Percentiles rank a stretch among this genome's conserved stretches.
Conservation (phyloP, 1,284 basidiomycete species). For the Microstroma glucosiphilum region DNA sequence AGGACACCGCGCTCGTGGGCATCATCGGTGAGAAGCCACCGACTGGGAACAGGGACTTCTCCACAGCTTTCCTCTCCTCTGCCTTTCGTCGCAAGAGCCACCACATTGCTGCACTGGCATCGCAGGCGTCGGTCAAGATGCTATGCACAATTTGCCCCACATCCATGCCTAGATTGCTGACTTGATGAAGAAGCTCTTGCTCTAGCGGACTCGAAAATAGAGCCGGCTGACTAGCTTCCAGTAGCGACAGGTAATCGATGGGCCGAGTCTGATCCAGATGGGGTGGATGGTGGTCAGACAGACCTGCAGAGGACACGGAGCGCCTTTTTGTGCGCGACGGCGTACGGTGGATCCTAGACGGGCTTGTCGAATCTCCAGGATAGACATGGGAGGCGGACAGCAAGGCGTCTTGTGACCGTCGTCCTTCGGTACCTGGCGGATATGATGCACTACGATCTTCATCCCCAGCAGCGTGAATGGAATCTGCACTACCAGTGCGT, state of each 20-base stretch:
- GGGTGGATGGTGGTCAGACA: conserved; percentile 41
- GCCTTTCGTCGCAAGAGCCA: conserved; percentile 85
- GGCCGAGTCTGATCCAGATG: conserved; percentile 24
- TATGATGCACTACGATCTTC: no score
- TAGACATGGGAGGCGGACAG: no score
- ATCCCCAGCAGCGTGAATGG: no score
- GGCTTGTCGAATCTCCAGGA: neutral
- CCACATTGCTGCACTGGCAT: conserved; percentile 84
- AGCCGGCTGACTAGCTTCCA: conserved; percentile 66
- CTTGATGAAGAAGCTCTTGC: conserved; percentile 67
- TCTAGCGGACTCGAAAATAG: conserved; percentile 76
- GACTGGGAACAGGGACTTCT: conserved; percentile 42
- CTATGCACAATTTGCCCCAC: conserved; percentile 90
- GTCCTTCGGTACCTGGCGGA: no score
- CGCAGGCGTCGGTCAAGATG: conserved; percentile 84
- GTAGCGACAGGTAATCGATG: conserved; percentile 63
- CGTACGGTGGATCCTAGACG: conserved; percentile 62
- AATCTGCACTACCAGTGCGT: no score
- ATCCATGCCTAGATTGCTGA: conserved; percentile 78
- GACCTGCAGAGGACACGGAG: conserved; percentile 60
- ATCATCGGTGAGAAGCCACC: neutral
- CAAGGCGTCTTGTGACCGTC: no score
- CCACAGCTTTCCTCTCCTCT: conserved; percentile 57
- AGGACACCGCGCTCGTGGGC: neutral
- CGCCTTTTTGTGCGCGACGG: conserved; percentile 89